Evolutionary conservation across 2,329 filamentous ascomycete species (phyloP).

Genomic region (Pseudocercospora macadamiae): DNA sequence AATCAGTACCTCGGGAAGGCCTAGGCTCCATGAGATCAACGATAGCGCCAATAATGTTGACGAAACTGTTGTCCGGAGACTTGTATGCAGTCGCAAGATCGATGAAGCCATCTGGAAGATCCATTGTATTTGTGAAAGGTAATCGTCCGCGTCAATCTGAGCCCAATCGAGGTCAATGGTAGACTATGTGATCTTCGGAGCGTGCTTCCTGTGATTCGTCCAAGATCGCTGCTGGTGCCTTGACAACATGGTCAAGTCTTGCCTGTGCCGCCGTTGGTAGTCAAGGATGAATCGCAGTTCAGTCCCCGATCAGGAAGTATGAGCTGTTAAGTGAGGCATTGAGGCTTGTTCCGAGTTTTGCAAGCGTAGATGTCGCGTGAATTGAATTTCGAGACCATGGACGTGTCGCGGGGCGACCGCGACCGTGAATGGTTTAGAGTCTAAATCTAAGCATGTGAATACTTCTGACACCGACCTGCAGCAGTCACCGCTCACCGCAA

Average conservation of each 20-base stretch:
- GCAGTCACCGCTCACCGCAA: background rate
- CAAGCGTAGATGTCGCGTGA: background rate
- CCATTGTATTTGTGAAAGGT: too few relatives aligned
- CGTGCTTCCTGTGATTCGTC: background rate
- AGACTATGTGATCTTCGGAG: conserved; percentile 2
- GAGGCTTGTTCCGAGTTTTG: background rate
- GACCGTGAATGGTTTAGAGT: background rate
- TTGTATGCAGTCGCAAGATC: conserved; percentile 30
- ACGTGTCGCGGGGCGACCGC: conserved; percentile 10
- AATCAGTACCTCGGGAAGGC: conserved; percentile 49
- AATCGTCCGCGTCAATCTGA: too few relatives aligned
- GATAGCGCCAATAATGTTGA: conserved; percentile 72
- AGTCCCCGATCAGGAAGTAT: background rate
- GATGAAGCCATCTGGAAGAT: conserved; percentile 30
- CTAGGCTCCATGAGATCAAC: conserved; percentile 63
- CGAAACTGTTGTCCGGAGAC: conserved; percentile 30
- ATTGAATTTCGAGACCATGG: background rate
- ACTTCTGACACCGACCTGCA: conserved; percentile 1
- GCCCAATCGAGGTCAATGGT: too few relatives aligned
- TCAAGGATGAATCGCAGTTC: background rate
- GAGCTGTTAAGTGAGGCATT: background rate
- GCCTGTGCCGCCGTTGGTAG: background rate
- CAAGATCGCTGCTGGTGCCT: background rate
- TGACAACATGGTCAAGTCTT: conserved; percentile 4
- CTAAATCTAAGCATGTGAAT: conserved; percentile 5